Evolutionary conservation across 2,329 filamentous ascomycete species (phyloP).

Genomic region (Pseudocercospora musae): DNA sequence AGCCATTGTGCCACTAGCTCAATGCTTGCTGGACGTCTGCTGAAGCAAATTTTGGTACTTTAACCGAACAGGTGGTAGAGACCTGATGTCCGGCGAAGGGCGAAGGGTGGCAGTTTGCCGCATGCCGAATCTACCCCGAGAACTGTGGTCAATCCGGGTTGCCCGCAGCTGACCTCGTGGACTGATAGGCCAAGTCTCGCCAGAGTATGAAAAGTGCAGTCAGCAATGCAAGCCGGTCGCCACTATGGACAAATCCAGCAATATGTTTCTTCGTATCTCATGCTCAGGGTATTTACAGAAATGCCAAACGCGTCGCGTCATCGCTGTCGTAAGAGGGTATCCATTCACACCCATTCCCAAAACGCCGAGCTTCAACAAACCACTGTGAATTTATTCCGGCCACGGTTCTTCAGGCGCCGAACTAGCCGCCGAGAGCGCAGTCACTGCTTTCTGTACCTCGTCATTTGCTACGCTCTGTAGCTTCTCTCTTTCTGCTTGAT

Average conservation of each 20-base stretch:
- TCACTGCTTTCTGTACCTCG: conserved; percentile 74
- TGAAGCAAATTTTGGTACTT: neutral
- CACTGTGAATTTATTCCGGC: conserved; percentile 3
- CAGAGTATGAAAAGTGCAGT: neutral
- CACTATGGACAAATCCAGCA: neutral
- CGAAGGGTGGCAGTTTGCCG: neutral
- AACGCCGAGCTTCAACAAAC: conserved; percentile 6
- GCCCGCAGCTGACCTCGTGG: conserved; percentile 3
- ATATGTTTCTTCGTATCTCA: neutral
- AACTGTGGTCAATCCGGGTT: neutral
- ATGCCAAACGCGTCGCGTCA: conserved; percentile 11
- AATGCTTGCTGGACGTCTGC: neutral
- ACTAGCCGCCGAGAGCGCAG: conserved; percentile 26
- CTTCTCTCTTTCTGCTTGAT: conserved; percentile 62
- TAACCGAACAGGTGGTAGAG: neutral
- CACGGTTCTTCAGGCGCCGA: conserved; percentile 3
- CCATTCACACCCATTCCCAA: neutral
- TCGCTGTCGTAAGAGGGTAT: conserved; percentile 5
- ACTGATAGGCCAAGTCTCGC: neutral
- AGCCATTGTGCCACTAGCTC: neutral
- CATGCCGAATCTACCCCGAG: neutral
- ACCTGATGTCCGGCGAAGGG: neutral
- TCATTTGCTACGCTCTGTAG: conserved; percentile 74
- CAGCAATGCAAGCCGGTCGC: neutral
- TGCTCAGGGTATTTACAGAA: conserved; percentile 17